These are phyloP conservation scores for Plantago lanceolata DNA, from an alignment of 305 asterid genomes.

Conservation along the genomic window DNA sequence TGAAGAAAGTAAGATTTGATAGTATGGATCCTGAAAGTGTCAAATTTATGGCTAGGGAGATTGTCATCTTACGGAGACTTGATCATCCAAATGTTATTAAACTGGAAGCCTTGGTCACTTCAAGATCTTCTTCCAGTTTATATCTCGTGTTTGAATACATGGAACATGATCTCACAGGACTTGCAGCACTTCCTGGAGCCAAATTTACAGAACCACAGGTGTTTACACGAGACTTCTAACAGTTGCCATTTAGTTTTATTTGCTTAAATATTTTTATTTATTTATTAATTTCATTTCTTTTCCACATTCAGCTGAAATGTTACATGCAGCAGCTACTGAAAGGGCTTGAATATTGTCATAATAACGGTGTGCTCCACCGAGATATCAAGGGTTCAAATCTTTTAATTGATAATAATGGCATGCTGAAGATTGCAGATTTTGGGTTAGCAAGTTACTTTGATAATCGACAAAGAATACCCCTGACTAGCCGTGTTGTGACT, in stretches of 20 bases:
- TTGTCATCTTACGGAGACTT: constrained; percentile 8
- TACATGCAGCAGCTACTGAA: constrained; percentile 12
- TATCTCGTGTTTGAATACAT: constrained; percentile 15
- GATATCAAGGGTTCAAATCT: constrained; percentile 16
- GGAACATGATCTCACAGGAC: constrained; percentile 4
- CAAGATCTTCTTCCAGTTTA: constrained; percentile 14
- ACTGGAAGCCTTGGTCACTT: constrained; percentile 17
- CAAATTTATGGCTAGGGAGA: constrained; percentile 18
- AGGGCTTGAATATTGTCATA: constrained; percentile 14
- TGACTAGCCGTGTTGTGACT: constrained; percentile 13
- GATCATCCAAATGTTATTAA: constrained; percentile 19
- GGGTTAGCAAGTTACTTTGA: constrained; percentile 11
- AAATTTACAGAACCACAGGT: constrained; percentile 14
- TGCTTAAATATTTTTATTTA: neutral
- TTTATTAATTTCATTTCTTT: neutral
- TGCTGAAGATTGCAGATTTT: constrained; percentile 14
- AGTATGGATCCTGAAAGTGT: constrained; percentile 16
- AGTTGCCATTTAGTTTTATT: neutral
- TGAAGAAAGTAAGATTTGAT: constrained; percentile 15
- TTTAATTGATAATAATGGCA: constrained; percentile 7
- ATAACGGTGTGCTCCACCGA: constrained; percentile 4
- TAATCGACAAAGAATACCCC: neutral
- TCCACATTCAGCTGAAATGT: constrained; percentile 9
- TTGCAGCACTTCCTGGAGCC: constrained; percentile 2
- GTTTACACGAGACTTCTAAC: neutral